Evolutionary conservation across 345 rosid genomes (phyloP).

Genomic region (Anastatica hierochuntica): DNA sequence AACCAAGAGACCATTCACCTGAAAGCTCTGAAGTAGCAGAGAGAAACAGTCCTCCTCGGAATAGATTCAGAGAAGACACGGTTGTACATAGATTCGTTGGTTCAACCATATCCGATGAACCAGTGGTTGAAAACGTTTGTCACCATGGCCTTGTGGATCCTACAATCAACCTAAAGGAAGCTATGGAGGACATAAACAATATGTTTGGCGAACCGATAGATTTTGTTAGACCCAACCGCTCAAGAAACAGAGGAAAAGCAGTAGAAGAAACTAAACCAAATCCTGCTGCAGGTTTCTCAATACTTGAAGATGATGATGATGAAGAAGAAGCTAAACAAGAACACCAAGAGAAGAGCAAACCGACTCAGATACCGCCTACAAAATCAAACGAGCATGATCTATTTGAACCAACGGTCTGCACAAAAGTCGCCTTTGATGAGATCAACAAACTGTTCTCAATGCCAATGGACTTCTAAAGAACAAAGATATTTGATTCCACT

Average conservation of each 20-base stretch:
- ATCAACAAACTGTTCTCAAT: conserved; percentile 73
- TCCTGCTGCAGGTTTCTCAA: conserved; percentile 42
- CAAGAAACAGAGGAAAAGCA: conserved; percentile 45
- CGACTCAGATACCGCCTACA: conserved; percentile 24
- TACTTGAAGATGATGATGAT: conserved; percentile 57
- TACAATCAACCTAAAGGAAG: conserved; percentile 92
- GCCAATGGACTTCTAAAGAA: conserved; percentile 62
- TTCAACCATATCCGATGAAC: conserved; percentile 60
- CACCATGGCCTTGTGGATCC: conserved; percentile 98
- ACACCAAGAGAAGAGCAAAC: conserved; percentile 11
- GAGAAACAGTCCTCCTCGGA: conserved; percentile 31
- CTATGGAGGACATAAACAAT: conserved; percentile 85
- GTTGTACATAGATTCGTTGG: conserved; percentile 81
- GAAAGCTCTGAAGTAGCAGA: conserved; percentile 39
- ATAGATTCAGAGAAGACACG: conserved; percentile 71
- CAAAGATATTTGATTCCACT: no score
- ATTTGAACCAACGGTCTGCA: conserved; percentile 70
- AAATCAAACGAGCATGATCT: conserved; percentile 38
- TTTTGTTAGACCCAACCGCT: conserved; percentile 61
- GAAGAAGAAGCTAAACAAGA: conserved; percentile 57
- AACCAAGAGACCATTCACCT: conserved; percentile 51
- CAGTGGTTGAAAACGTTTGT: conserved; percentile 78
- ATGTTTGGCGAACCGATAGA: conserved; percentile 97
- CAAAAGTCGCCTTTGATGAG: conserved; percentile 84
- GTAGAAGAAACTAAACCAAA: conserved; percentile 25